Percentiles rank a stretch among this genome's conserved stretches.
Conservation (phyloP, 192 early-diverging fungal species). For the Backusella sp. region DNA sequence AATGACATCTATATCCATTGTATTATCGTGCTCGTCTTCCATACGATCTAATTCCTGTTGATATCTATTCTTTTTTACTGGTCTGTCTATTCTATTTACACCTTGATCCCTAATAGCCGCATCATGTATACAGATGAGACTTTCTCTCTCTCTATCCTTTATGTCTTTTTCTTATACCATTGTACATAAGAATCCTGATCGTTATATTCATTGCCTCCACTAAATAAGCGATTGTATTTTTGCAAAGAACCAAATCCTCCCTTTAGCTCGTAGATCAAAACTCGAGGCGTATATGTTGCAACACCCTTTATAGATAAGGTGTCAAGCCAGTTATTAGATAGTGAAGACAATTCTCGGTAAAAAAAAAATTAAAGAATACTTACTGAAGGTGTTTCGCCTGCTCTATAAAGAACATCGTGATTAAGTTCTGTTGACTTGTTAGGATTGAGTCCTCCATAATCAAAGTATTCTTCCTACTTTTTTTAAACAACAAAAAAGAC, state of each 20-base stretch:
- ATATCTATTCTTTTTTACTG: constrained; percentile 29
- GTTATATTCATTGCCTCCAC: background rate
- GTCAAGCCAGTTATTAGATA: background rate
- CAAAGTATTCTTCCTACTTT: constrained; percentile 52
- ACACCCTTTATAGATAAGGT: constrained; percentile 45
- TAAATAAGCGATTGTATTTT: constrained; percentile 35
- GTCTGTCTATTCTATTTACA: constrained; percentile 9
- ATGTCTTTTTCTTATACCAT: constrained; percentile 19
- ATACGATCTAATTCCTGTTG: constrained; percentile 32
- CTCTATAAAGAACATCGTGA: constrained; percentile 60
- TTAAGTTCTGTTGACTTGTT: constrained; percentile 41
- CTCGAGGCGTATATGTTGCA: constrained; percentile 73
- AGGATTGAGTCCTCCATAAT: constrained; percentile 26
- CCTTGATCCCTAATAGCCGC: constrained; percentile 25
- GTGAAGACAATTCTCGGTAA: background rate
- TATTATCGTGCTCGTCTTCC: constrained; percentile 23
- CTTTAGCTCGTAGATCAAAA: constrained; percentile 79
- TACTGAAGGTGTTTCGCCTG: constrained; percentile 45
- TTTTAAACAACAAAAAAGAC: constrained; percentile 9
- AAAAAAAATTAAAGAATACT: background rate
- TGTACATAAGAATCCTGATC: constrained; percentile 5
- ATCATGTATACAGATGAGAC: background rate
- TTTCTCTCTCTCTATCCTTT: background rate
- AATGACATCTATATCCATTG: background rate
- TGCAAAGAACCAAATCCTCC: constrained; percentile 48